These are phyloP conservation scores for Glaciozyma antarctica DNA, from an alignment of 768 basidiomycete genomes.

Conservation along the genomic window DNA sequence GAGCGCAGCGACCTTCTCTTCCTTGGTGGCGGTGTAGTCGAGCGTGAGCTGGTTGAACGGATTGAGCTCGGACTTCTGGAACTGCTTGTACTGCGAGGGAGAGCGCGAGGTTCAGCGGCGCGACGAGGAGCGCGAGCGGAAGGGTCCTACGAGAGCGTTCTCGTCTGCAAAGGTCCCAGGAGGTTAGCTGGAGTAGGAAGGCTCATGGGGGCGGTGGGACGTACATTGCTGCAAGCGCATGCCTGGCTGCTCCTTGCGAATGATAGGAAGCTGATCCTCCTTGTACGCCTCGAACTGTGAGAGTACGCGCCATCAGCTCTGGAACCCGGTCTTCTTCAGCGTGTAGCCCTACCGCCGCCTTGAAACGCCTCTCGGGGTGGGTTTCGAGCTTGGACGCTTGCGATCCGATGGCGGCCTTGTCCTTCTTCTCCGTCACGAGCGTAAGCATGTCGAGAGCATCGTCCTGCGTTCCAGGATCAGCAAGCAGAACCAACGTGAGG, in stretches of 20 bases:
- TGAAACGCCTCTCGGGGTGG: slow-evolving; percentile 41
- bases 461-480: slow-evolving; percentile 14
- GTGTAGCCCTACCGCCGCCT: slow-evolving; percentile 37
- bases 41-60: slow-evolving; percentile 41
- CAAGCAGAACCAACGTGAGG: background rate
- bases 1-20: slow-evolving; percentile 41
- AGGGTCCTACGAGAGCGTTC: background rate
- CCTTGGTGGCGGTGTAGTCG: slow-evolving; percentile 43
- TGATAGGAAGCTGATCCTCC: slow-evolving; percentile 40
- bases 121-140: background rate
- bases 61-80: slow-evolving; percentile 39
- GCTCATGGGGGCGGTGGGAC: background rate
- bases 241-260: slow-evolving; percentile 43
- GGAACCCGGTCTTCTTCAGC: too few relatives aligned
- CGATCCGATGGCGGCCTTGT: slow-evolving; percentile 40
- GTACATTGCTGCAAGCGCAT: slow-evolving; percentile 41
- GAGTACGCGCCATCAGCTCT: too few relatives aligned
- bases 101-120: background rate
- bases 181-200: background rate
- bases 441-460: slow-evolving; percentile 42
- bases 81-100: slow-evolving; percentile 36
- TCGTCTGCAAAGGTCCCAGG: background rate
- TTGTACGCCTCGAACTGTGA: slow-evolving; percentile 41
- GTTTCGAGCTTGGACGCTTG: slow-evolving; percentile 29
- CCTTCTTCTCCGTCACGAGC: slow-evolving; percentile 40